These are phyloP conservation scores for Saturnispora besseyi DNA, from an alignment of 805 yeast genomes.

Conservation along the genomic window DNA sequence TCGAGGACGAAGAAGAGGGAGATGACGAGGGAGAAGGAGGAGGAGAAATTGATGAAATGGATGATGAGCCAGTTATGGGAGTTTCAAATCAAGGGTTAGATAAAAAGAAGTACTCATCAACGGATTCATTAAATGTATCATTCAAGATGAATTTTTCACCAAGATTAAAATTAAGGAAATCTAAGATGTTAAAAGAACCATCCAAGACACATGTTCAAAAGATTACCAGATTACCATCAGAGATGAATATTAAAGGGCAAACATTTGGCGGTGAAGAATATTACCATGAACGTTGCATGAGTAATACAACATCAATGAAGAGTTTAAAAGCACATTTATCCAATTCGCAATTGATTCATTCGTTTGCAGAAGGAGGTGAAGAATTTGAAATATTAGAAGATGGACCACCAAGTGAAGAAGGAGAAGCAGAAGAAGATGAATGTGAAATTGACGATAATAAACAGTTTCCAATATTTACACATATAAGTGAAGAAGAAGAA, in stretches of 20 bases:
- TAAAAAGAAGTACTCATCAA: constrained; percentile 8
- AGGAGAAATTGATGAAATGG: neutral
- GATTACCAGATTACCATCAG: constrained; percentile 13
- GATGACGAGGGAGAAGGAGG: constrained; percentile 11
- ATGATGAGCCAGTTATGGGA: neutral
- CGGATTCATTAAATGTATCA: constrained; percentile 23
- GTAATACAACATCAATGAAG: constrained; percentile 13
- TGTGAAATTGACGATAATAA: constrained; percentile 9
- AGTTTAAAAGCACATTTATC: constrained; percentile 18
- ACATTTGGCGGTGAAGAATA: constrained; percentile 2
- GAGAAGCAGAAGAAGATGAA: constrained; percentile 4
- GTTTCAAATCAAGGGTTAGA: constrained; percentile 5
- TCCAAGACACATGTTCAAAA: constrained; percentile 21
- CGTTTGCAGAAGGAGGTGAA: neutral
- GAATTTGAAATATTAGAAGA: neutral
- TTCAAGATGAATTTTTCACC: constrained; percentile 24
- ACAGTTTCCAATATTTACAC: constrained; percentile 1
- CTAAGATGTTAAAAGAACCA: constrained; percentile 20
- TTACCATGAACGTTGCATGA: neutral
- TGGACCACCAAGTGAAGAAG: constrained; percentile 3
- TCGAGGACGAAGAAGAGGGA: constrained; percentile 10
- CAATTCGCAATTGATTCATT: constrained; percentile 16
- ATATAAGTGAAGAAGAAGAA: constrained; percentile 14
- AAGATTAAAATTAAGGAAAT: constrained; percentile 18
- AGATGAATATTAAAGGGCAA: constrained; percentile 5